Evolutionary conservation across 176 grass and related monocot genomes (phyloP).

Genomic region (Musa troglodytarum): DNA sequence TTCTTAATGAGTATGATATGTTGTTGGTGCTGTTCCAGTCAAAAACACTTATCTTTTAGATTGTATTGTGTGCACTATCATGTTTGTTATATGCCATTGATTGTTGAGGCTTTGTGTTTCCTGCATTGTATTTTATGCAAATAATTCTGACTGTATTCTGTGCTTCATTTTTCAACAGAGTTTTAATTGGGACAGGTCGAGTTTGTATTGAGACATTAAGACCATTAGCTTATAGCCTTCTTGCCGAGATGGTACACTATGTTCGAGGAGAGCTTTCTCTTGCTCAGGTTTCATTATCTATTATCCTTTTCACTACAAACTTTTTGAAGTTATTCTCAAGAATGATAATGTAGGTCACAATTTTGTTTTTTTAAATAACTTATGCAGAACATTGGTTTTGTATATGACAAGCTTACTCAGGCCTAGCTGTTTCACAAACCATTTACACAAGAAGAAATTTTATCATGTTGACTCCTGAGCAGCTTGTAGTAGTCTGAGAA

Average conservation of each 20-base stretch:
- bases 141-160: neutral
- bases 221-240: constrained; percentile 89
- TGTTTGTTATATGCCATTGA: neutral
- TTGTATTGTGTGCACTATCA: too few species aligned
- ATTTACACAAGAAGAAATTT: neutral
- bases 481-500: neutral
- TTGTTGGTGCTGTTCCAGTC: too few species aligned
- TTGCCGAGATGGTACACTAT: constrained; percentile 98
- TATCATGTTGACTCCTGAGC: neutral
- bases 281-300: constrained; percentile 37
- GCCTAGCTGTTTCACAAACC: neutral
- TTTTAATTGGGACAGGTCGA: constrained; percentile 86
- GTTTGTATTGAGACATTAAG: constrained; percentile 93
- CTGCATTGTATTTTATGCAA: neutral
- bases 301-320: constrained; percentile 35
- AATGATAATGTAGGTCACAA: too few species aligned
- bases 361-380: too few species aligned
- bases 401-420: neutral
- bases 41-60: too few species aligned
- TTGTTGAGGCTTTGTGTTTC: neutral
- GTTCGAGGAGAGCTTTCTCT: constrained; percentile 68
- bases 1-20: neutral
- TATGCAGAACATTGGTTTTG: neutral
- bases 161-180: constrained; percentile 49
- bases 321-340: too few species aligned